These are phyloP conservation scores for Phytophthora pluvialis DNA, from an alignment of 352 stramenopile species.

Conservation along the genomic window DNA sequence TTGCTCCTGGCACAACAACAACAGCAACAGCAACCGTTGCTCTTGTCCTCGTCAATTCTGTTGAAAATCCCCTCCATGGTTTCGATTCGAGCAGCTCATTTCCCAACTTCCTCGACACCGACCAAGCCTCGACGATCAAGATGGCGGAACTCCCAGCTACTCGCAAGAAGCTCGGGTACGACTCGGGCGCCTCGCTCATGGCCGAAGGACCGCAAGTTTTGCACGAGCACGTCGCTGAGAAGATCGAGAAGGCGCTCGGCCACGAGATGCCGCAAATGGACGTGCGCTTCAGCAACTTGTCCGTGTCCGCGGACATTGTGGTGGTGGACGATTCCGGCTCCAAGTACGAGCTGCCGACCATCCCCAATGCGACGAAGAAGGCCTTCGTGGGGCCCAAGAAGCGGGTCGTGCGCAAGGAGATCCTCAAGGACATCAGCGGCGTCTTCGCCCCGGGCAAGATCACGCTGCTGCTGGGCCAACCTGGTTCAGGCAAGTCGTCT, in stretches of 20 bases:
- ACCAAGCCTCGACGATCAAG: slow-evolving; percentile 14
- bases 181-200: slow-evolving; percentile 36
- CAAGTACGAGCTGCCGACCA: slow-evolving; percentile 38
- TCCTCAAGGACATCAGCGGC: slow-evolving; percentile 46
- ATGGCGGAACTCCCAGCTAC: slow-evolving; percentile 13
- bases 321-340: slow-evolving; percentile 29
- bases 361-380: slow-evolving; percentile 44
- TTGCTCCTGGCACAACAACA: slow-evolving; percentile 15
- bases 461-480: slow-evolving; percentile 46
- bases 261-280: slow-evolving; percentile 51
- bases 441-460: slow-evolving; percentile 42
- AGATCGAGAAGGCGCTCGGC: slow-evolving; percentile 37
- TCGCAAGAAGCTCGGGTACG: slow-evolving; percentile 16
- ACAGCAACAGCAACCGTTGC: background rate
- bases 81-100: slow-evolving; percentile 10
- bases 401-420: slow-evolving; percentile 35
- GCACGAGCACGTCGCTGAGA: slow-evolving; percentile 35
- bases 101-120: slow-evolving; percentile 9
- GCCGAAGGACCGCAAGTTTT: slow-evolving; percentile 40
- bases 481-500: slow-evolving; percentile 43
- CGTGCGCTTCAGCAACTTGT: slow-evolving; percentile 54
- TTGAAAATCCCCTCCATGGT: background rate
- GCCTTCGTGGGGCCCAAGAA: slow-evolving; percentile 33
- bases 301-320: slow-evolving; percentile 41
- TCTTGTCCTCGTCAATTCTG: background rate